A percentile compares a stretch with the other conserved stretches of the same genome.
Conservation (phyloP, 2,329 filamentous ascomycete genomes). For the Calonectria pseudoreteaudii region DNA sequence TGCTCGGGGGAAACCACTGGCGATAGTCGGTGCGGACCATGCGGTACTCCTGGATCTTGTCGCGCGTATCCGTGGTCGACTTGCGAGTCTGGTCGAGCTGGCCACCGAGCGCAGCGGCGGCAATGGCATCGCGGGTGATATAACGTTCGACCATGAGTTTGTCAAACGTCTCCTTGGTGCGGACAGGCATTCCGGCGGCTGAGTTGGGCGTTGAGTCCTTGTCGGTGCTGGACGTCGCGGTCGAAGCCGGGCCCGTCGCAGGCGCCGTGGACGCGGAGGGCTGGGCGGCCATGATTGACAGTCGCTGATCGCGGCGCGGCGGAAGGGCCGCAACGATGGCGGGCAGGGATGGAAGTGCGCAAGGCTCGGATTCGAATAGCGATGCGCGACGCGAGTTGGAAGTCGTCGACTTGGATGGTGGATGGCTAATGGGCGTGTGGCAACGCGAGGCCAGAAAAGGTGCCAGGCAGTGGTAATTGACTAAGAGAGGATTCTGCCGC, state of each 20-base stretch:
- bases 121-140: slow-evolving; percentile 65
- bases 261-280: slow-evolving; percentile 50
- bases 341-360: slow-evolving; percentile 28
- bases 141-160: slow-evolving; percentile 66
- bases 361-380: slow-evolving; percentile 15
- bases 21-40: slow-evolving; percentile 67
- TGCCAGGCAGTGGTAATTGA: slow-evolving; percentile 26
- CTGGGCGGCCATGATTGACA: slow-evolving; percentile 58
- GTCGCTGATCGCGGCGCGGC: slow-evolving; percentile 46
- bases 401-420: slow-evolving; percentile 27
- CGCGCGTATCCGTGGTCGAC: slow-evolving; percentile 71
- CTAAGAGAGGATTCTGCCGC: slow-evolving; percentile 42
- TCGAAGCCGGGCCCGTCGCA: slow-evolving; percentile 48
- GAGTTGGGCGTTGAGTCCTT: slow-evolving; percentile 41
- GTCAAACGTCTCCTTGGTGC: slow-evolving; percentile 68
- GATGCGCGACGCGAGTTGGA: slow-evolving; percentile 31
- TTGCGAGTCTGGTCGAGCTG: slow-evolving; percentile 66
- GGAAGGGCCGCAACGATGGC: slow-evolving; percentile 53
- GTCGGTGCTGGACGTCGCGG: slow-evolving; percentile 46
- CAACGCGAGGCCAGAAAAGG: slow-evolving; percentile 28
- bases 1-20: slow-evolving; percentile 66
- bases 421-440: slow-evolving; percentile 32
- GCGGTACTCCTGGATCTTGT: slow-evolving; percentile 78
- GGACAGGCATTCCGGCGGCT: slow-evolving; percentile 52
- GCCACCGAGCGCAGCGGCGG: slow-evolving; percentile 63